These are phyloP conservation scores for Graphilbum sp. DNA, from an alignment of 2,329 filamentous ascomycete species.

Conservation along the genomic window DNA sequence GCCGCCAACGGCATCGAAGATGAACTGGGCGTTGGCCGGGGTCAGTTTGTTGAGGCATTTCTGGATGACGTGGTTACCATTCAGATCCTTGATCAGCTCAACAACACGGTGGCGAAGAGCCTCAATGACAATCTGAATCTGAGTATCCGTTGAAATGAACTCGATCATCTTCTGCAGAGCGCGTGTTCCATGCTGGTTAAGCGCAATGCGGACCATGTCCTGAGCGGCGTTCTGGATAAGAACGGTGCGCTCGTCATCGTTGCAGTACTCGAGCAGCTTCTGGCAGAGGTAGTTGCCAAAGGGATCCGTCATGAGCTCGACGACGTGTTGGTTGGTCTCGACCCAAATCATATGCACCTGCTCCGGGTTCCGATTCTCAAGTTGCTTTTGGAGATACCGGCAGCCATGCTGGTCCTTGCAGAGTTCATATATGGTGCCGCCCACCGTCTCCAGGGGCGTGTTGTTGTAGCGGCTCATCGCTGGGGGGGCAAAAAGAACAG, in stretches of 20 bases:
- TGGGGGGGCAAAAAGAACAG: background rate
- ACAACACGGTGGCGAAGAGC: constrained; percentile 76
- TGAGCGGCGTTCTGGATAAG: constrained; percentile 80
- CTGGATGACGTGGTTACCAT: constrained; percentile 97
- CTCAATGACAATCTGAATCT: constrained; percentile 75
- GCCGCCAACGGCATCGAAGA: constrained; percentile 82
- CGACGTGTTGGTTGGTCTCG: constrained; percentile 84
- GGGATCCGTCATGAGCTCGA: constrained; percentile 96
- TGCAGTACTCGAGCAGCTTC: constrained; percentile 91
- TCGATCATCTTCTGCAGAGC: constrained; percentile 99
- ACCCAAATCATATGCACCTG: constrained; percentile 86
- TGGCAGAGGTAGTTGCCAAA: constrained; percentile 99
- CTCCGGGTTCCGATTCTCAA: constrained; percentile 74
- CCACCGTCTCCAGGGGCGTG: constrained; percentile 62
- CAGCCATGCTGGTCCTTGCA: constrained; percentile 99
- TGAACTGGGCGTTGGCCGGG: constrained; percentile 76
- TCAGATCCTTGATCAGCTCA: constrained; percentile 88
- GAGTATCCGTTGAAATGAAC: constrained; percentile 71
- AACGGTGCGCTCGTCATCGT: constrained; percentile 83
- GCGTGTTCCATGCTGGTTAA: constrained; percentile 94
- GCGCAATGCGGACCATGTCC: constrained; percentile 79
- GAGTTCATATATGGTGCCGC: constrained; percentile 70
- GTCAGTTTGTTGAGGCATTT: constrained; percentile 95
- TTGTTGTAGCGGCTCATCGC: constrained; percentile 71
- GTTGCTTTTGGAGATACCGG: constrained; percentile 89